These are phyloP conservation scores for Blastocystis sp. DNA, from an alignment of 352 stramenopile species.

Conservation along the genomic window DNA sequence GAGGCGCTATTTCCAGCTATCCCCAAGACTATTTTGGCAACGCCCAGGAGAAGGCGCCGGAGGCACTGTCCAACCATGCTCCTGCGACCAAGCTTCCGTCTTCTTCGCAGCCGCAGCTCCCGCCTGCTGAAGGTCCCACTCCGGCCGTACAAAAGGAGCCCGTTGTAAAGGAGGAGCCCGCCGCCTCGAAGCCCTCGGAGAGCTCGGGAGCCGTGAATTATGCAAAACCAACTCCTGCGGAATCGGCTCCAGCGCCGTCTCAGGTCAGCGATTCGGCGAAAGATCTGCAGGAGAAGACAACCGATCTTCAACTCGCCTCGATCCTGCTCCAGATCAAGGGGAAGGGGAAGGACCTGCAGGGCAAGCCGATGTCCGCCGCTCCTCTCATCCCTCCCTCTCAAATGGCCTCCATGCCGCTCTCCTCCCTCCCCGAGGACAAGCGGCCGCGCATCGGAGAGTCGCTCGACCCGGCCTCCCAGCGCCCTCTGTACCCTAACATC, in stretches of 20 bases:
- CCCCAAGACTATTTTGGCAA: not conserved
- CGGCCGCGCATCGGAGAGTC: constrained; percentile 1
- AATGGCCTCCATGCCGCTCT: not conserved
- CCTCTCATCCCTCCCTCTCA: not conserved
- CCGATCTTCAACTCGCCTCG: constrained; percentile 23
- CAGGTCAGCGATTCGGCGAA: not conserved
- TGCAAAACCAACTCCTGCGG: not conserved
- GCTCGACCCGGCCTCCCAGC: not conserved
- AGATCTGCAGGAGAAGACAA: not conserved
- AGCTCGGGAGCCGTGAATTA: not conserved
- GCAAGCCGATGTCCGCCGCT: not conserved
- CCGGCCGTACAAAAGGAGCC: not conserved
- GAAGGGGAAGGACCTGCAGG: not conserved
- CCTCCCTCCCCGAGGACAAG: constrained; percentile 18
- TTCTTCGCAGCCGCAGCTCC: not conserved
- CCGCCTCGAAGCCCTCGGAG: not conserved
- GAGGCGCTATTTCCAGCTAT: not conserved
- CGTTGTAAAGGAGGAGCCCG: not conserved
- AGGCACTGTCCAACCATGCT: not conserved
- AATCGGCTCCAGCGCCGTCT: not conserved
- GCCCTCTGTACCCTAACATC: not conserved
- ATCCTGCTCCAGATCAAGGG: constrained; percentile 66
- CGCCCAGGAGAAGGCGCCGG: not conserved
- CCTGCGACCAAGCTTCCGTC: not conserved
- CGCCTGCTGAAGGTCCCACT: not conserved